phyloP scores from a whole-genome alignment of 2,329 filamentous ascomycete genomes.

The Fusarium marasasianum region DNA sequence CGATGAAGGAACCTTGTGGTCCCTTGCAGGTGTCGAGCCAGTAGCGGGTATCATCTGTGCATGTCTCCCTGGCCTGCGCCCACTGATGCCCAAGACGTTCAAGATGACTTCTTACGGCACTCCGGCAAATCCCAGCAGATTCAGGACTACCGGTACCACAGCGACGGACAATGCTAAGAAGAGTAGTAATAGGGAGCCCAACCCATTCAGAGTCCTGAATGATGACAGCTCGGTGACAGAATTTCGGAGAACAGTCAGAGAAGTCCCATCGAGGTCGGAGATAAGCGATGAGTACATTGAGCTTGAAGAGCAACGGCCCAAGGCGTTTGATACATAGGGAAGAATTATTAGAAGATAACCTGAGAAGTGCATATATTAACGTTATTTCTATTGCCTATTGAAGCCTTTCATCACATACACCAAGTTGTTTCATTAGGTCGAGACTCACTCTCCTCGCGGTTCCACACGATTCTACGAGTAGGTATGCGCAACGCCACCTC shows the following conservation, averaged over 20 bases:
- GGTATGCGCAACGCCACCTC: no score
- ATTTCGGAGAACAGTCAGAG: constrained; percentile 1
- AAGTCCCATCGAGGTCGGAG: neutral
- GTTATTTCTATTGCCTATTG: rapidly evolving
- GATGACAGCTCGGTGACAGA: constrained; percentile 11
- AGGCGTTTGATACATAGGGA: neutral
- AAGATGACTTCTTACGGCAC: constrained; percentile 7
- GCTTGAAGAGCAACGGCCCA: neutral
- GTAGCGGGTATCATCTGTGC: neutral
- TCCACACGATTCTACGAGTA: no score
- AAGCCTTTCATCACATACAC: rapidly evolving
- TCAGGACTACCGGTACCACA: neutral
- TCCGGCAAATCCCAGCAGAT: constrained; percentile 2
- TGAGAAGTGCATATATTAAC: neutral
- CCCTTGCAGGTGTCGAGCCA: constrained; percentile 3
- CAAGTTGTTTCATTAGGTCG: rapidly evolving
- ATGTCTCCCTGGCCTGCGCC: constrained; percentile 2
- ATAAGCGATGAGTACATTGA: constrained; percentile 14
- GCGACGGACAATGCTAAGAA: neutral
- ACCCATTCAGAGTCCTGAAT: neutral
- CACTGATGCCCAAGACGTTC: constrained; percentile 11
- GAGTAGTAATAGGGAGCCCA: neutral
- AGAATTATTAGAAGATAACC: no score
- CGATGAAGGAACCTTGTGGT: constrained; percentile 4
- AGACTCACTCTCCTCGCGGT: no score